Evolutionary conservation across 2,329 filamentous ascomycete species (phyloP).

Genomic region (Epichloe elymi): DNA sequence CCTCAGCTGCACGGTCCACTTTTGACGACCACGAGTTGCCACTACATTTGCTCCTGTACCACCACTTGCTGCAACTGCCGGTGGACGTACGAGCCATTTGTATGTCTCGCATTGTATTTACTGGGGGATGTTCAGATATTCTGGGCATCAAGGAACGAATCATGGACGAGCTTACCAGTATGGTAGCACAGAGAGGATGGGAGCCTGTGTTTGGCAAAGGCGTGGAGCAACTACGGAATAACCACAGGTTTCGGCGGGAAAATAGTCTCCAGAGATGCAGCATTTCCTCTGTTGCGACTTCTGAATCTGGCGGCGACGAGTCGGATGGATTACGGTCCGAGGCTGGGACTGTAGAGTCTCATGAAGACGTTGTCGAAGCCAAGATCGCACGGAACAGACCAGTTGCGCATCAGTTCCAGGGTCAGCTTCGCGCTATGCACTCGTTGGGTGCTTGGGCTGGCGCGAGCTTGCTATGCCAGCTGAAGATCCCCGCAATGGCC

Average conservation of each 20-base stretch:
- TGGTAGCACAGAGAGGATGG: constrained; percentile 64
- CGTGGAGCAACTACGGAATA: constrained; percentile 38
- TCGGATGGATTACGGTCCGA: constrained; percentile 10
- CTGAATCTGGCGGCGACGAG: constrained; percentile 14
- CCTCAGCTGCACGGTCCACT: constrained; percentile 34
- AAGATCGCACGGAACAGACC: constrained; percentile 23
- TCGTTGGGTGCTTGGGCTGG: constrained; percentile 64
- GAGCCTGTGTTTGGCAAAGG: constrained; percentile 60
- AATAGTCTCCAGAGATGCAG: constrained; percentile 9
- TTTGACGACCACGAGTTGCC: constrained; percentile 83
- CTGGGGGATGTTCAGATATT: constrained; percentile 71
- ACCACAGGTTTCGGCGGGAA: constrained; percentile 26
- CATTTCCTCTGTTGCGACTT: constrained; percentile 11
- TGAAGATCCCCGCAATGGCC: constrained; percentile 56
- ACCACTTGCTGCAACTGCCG: constrained; percentile 59
- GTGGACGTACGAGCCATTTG: constrained; percentile 73
- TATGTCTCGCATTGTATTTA: constrained; percentile 80
- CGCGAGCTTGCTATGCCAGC: constrained; percentile 54
- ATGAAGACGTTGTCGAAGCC: constrained; percentile 22
- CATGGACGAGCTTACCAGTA: constrained; percentile 55
- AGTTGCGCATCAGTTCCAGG: constrained; percentile 33
- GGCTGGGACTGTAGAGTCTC: constrained; percentile 13
- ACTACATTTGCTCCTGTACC: constrained; percentile 63
- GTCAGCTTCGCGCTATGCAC: constrained; percentile 51
- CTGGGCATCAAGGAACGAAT: constrained; percentile 69